Base-by-base conservation (phyloP, 2,329 filamentous ascomycete species). In the Nothopassalora personata region DNA sequence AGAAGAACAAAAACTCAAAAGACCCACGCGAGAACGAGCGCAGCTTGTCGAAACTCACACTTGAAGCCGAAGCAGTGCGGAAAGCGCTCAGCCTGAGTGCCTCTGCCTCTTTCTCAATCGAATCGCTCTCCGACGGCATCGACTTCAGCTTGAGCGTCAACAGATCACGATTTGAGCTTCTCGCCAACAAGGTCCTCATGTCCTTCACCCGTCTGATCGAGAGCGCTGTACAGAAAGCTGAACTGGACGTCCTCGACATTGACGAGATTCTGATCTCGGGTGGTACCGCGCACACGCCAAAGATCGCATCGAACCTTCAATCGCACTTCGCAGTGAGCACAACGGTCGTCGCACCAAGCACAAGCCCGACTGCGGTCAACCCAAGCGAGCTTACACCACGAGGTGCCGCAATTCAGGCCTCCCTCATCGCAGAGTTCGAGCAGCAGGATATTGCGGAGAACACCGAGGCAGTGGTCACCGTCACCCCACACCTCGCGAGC, bases 121-220 rank as follows among this genome's bases (percentile, higher is more conserved):
- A 99, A 81, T 91, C 87, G 75, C 81, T 99, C 71, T 85, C 88
- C 5, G 89, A 93, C 65, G 94, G 94, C 61, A 83, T 92, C 67
- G 94, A 99, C 78, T 99, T 93, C 79, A 86, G 89, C 67, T 86
- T 89, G 63, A 95, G 90, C 64, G 87, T 99, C 77, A 99, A 97
- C 85, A 83, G 94, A 69, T 84, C 93, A 67, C 87, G 94, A 67
- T 99, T 93, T 77, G 94, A 99, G 78, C 87, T 94, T 66, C 83
- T 97, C 58, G 88, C 85, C 56, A 85, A 86, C 75, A 93, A 95
- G 80, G 85, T 94, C 58, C 93, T 97, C 69, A 86, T 87, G 65
- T 89, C 91, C 65, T 92, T 99, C 80, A 91, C 88, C 74, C 85
- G 89, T 65, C 81, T 97, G 58, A 87, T 97, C 59, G 86, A 92